Evolutionary conservation across 352 stramenopile genomes (phyloP).

Genomic region (Pelagophyceae sp.): DNA sequence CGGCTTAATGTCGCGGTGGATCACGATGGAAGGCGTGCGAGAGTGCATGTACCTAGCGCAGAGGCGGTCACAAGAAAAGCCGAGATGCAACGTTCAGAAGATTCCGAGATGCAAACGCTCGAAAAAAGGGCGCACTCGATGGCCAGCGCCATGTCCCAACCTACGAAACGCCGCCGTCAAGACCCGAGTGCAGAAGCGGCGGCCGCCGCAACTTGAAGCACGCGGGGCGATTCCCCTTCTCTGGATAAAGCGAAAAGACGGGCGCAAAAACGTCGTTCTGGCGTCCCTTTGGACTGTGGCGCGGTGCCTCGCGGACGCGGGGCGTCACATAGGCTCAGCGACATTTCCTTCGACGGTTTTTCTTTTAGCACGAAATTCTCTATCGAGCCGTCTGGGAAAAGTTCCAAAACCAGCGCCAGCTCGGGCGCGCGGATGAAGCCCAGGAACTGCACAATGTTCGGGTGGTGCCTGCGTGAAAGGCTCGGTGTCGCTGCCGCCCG

Average conservation of each 20-base stretch:
- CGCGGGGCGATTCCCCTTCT: neutral
- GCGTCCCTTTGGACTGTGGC: too few relatives aligned
- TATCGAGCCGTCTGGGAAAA: conserved; percentile 2
- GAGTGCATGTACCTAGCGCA: conserved; percentile 16
- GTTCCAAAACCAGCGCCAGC: conserved; percentile 5
- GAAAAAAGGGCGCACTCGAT: too few relatives aligned
- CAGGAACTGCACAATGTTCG: conserved; percentile 19
- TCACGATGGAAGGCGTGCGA: neutral
- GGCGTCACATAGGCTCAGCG: too few relatives aligned
- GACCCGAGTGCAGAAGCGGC: too few relatives aligned
- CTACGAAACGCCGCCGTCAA: too few relatives aligned
- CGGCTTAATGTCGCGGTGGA: conserved; percentile 18
- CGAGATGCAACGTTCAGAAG: too few relatives aligned
- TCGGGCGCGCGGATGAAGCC: neutral
- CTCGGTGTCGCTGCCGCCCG: too few relatives aligned
- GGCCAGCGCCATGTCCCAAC: neutral
- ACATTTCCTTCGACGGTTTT: neutral
- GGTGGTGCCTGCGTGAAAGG: too few relatives aligned
- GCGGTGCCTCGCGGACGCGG: too few relatives aligned
- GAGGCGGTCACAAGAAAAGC: too few relatives aligned
- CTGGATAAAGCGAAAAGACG: neutral
- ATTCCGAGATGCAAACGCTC: too few relatives aligned
- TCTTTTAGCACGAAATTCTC: neutral
- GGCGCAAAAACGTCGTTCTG: conserved; percentile 11
- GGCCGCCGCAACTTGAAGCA: neutral